Percentiles rank a stretch among this genome's conserved stretches.
phyloP scores from a whole-genome alignment of 768 basidiomycete species.

The Tylopilus sp. region DNA sequence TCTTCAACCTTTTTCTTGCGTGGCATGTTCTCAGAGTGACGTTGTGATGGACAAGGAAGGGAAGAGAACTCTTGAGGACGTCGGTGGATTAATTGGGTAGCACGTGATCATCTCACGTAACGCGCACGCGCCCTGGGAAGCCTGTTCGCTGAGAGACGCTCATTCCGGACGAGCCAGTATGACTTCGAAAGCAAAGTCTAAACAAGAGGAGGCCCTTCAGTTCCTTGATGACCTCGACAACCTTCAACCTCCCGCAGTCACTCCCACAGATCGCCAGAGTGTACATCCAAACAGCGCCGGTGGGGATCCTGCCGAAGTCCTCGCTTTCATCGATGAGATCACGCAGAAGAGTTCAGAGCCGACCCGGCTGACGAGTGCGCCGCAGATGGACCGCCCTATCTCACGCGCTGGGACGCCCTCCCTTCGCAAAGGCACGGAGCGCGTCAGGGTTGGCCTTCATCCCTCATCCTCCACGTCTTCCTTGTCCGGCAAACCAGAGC shows the following conservation, averaged over 20 bases:
- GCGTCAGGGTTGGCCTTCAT: constrained; percentile 60
- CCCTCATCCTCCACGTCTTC: constrained; percentile 41
- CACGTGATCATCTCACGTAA: constrained; percentile 15
- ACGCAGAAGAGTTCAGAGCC: constrained; percentile 87
- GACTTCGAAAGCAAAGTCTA: constrained; percentile 59
- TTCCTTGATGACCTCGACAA: constrained; percentile 95
- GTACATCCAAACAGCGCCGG: constrained; percentile 35
- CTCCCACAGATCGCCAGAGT: constrained; percentile 26
- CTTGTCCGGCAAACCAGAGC: constrained; percentile 33
- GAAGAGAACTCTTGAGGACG: too few relatives aligned
- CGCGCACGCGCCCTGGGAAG: constrained; percentile 3
- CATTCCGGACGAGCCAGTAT: constrained; percentile 23
- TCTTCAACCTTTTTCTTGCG: constrained; percentile 25
- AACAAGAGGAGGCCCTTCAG: constrained; percentile 84
- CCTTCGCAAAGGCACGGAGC: constrained; percentile 71
- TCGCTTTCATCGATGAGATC: constrained; percentile 93
- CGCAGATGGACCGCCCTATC: constrained; percentile 51
- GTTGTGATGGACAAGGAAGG: neutral
- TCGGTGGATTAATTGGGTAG: neutral
- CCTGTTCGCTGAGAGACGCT: neutral
- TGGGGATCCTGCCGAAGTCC: constrained; percentile 76
- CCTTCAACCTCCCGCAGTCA: constrained; percentile 45
- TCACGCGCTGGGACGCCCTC: constrained; percentile 70
- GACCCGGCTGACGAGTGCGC: constrained; percentile 52
- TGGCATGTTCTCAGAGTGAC: constrained; percentile 14